Conservation (phyloP, 2,329 filamentous ascomycete species). For the Neopestalotiopsis rosae region DNA sequence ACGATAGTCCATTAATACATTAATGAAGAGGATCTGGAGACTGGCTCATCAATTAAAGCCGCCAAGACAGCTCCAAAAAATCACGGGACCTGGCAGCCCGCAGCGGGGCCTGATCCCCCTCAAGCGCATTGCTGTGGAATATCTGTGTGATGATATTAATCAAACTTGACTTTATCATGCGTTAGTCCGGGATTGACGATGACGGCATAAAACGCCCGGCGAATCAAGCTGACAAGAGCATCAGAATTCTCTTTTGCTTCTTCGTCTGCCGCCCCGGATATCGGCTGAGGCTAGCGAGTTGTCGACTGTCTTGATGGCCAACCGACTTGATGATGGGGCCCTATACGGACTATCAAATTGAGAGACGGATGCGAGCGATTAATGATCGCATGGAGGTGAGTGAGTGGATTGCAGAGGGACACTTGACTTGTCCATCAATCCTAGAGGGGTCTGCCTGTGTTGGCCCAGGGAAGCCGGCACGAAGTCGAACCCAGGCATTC, state of each 20-base stretch:
- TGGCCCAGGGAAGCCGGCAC: neutral
- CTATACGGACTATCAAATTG: neutral
- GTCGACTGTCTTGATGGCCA: neutral
- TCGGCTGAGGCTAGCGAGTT: neutral
- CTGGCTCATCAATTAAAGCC: neutral
- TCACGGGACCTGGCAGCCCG: conserved; percentile 6
- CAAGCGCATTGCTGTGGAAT: conserved; percentile 10
- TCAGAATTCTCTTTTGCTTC: neutral
- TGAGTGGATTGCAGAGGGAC: neutral
- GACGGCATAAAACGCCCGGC: conserved; percentile 1
- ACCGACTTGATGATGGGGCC: neutral
- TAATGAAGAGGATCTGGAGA: neutral
- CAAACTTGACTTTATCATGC: conserved; percentile 12
- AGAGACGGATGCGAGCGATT: neutral
- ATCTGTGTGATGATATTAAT: conserved; percentile 3
- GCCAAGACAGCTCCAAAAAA: conserved; percentile 4
- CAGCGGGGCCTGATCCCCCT: conserved; percentile 3
- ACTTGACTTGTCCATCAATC: neutral
- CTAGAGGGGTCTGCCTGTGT: neutral
- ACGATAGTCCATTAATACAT: neutral
- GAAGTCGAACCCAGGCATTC: neutral
- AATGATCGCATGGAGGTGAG: neutral
- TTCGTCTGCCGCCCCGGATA: neutral
- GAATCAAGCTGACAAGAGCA: neutral
- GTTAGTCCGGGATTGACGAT: neutral